These are phyloP conservation scores for Fagopyrum esculentum DNA, from an alignment of 148 eudicot species.

Conservation along the genomic window DNA sequence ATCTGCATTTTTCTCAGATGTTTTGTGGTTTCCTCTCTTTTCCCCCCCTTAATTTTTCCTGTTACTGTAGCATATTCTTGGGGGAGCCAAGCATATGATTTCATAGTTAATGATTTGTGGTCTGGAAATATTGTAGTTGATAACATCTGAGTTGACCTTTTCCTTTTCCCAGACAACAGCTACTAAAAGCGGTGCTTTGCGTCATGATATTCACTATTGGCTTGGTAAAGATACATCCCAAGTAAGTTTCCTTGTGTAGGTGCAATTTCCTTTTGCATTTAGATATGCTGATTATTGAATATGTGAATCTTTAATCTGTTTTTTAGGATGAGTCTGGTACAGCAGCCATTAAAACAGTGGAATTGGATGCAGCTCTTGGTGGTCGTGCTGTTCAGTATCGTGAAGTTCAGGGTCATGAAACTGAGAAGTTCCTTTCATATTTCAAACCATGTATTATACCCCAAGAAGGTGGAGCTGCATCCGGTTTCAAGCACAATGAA, in stretches of 20 bases:
- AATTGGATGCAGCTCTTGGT: constrained; percentile 93
- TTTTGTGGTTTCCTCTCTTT: background rate
- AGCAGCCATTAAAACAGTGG: constrained; percentile 85
- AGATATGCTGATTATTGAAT: background rate
- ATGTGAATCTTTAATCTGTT: constrained; percentile 3
- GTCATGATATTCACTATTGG: constrained; percentile 96
- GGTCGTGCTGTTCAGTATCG: constrained; percentile 98
- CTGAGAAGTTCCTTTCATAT: constrained; percentile 95
- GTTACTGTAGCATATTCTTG: background rate
- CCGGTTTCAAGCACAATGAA: constrained; percentile 81
- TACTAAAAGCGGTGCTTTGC: constrained; percentile 74
- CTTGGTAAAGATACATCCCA: constrained; percentile 92
- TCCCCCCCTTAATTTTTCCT: background rate
- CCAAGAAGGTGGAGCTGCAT: constrained; percentile 80
- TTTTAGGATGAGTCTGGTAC: constrained; percentile 90
- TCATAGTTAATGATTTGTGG: background rate
- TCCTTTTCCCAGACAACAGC: constrained; percentile 55
- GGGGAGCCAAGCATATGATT: background rate
- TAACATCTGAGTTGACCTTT: background rate
- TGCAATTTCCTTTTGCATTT: constrained; percentile 8
- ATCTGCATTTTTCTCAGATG: background rate
- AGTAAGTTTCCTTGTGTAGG: constrained; percentile 33
- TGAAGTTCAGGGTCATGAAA: constrained; percentile 97
- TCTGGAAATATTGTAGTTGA: background rate
- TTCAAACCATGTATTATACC: constrained; percentile 98